Percentiles rank a stretch among this genome's conserved stretches.
Conservation (phyloP, 179 eudicot species). For the Beta corolliflora region DNA sequence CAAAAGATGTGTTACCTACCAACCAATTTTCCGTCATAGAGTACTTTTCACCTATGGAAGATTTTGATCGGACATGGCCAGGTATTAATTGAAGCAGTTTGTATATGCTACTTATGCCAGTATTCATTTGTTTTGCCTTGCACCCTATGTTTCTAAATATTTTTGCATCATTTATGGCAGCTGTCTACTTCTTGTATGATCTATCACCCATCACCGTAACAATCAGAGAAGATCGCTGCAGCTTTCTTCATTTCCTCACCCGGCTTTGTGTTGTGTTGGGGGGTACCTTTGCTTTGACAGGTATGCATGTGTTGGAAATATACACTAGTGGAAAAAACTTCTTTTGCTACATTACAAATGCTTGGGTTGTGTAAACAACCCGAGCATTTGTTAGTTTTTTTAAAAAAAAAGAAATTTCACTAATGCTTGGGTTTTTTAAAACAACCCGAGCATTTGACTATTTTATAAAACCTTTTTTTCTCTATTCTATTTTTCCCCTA, state of each 20-base stretch:
- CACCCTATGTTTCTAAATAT: conserved; percentile 7
- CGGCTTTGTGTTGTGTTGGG: conserved; percentile 92
- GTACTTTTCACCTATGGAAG: conserved; percentile 87
- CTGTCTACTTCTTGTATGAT: conserved; percentile 96
- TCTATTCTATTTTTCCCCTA: too few species aligned
- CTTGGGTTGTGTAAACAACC: too few species aligned
- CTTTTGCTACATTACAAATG: too few species aligned
- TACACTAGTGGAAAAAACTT: too few species aligned
- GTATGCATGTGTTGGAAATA: conserved; percentile 37
- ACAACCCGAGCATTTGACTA: too few species aligned
- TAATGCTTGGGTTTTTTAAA: too few species aligned
- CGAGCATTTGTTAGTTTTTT: too few species aligned
- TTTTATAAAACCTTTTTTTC: too few species aligned
- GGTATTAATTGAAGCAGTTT: conserved; percentile 38
- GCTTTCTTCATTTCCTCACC: conserved; percentile 90
- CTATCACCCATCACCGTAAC: conserved; percentile 96
- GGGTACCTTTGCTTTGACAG: conserved; percentile 97
- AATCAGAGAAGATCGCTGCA: conserved; percentile 90
- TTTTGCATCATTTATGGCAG: conserved; percentile 40
- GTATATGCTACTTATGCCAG: not conserved
- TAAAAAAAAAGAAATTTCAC: too few species aligned
- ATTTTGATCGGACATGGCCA: conserved; percentile 89
- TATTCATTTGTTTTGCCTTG: conserved; percentile 20
- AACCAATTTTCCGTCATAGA: conserved; percentile 98
- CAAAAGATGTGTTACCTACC: conserved; percentile 85